Percentiles rank a stretch among this genome's conserved stretches.
phyloP scores from a whole-genome alignment of 805 yeast species.

The Wickerhamomyces subpelliculosus region DNA sequence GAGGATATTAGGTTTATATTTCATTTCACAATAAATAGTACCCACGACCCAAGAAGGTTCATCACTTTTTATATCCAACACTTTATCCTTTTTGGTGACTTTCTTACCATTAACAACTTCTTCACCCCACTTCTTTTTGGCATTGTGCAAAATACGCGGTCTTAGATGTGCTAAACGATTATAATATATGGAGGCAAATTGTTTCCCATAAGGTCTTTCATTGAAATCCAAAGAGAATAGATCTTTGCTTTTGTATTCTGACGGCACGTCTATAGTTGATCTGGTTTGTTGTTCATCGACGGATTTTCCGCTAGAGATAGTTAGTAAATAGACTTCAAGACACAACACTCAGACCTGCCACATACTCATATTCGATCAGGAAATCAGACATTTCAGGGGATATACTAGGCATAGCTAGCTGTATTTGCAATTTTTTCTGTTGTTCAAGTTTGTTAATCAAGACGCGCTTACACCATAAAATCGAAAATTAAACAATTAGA shows the following conservation, averaged over 20 bases:
- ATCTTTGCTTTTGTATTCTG: constrained; percentile 9
- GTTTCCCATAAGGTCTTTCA: constrained; percentile 42
- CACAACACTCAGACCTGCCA: background rate
- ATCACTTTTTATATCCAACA: constrained; percentile 56
- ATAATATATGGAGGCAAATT: constrained; percentile 52
- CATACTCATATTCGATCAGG: constrained; percentile 6
- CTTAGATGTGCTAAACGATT: constrained; percentile 43
- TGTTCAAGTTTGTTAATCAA: no score
- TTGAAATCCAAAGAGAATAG: constrained; percentile 16
- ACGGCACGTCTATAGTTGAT: constrained; percentile 3
- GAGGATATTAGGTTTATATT: constrained; percentile 77
- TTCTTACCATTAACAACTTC: constrained; percentile 31
- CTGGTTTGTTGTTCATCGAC: constrained; percentile 1
- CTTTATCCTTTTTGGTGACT: constrained; percentile 36
- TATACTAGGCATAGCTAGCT: constrained; percentile 2
- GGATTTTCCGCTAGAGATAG: constrained; percentile 3
- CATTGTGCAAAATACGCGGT: constrained; percentile 38
- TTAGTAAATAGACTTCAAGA: background rate
- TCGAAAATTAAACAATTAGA: no score
- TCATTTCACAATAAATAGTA: constrained; percentile 77
- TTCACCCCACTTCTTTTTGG: constrained; percentile 50
- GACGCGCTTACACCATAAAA: background rate
- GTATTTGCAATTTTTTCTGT: background rate
- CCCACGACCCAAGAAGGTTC: constrained; percentile 80
- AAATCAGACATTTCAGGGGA: constrained; percentile 4